Evolutionary conservation across 1,284 basidiomycete species (phyloP), one percentile per base, ranked within the genome.

Genomic region (Cystobasidiaceae sp.): DNA sequence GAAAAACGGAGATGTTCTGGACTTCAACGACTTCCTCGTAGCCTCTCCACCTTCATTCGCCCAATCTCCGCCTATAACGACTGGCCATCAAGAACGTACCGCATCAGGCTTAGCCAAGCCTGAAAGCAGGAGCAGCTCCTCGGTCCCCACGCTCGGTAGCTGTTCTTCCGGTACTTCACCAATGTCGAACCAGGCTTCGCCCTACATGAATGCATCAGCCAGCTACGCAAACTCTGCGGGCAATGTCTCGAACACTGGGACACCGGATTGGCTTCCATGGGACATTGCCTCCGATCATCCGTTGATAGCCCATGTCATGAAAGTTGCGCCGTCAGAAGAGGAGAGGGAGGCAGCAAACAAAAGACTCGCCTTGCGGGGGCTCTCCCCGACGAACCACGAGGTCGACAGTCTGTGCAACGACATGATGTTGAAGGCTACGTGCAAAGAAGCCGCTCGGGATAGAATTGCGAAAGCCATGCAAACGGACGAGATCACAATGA

Each of bases 1-100:
- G 19, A n/a, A n/a, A 11, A 41, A 41, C 23, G 17, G 44, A 13
- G 58, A 51, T 17, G 37, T 30, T n/a, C 32, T 64, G 3, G 61
- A 64, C 28, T 64, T 64, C 45, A 51, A 25, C 28, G 61, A 64
- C 27, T 64, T 64, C 52, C 23, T 64, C 23, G 61, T 64, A 8
- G 46, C 46, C 23, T 64, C 61, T 1, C 61, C 61, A 27, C 61
- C 61, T 33, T 25, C 34, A n/a, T 27, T 48, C 49, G 50, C 27
- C 17, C 39, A 34, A 25, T 44, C 33, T 15, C 48, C 37, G 13
- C 32, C 23, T 51, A 39, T 37, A 9, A 30, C 48, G 54, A 28
- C n/a, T 39, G 49, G 33, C 39, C 21, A n/a, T 30, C 43, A 21
- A 33, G 33, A 23, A 39, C 34, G 39, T 8, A 27, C 27, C 23